phyloP scores from a whole-genome alignment of 179 eudicot species.

The Patellifolia procumbens region DNA sequence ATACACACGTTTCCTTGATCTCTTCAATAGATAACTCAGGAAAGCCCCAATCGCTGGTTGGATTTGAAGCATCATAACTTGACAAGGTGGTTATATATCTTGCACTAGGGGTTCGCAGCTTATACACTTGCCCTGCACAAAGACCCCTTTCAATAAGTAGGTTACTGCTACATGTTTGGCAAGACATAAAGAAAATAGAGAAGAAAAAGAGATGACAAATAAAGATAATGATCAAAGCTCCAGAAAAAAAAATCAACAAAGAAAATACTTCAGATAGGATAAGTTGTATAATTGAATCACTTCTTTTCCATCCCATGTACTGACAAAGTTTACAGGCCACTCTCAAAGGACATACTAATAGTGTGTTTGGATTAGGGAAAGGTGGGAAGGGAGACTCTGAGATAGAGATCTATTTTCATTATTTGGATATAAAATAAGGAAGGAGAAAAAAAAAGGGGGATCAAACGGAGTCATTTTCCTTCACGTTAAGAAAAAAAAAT shows the following conservation, averaged over 20 bases:
- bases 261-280: background rate
- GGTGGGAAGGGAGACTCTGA: no score
- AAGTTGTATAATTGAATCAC: background rate
- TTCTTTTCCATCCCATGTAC: background rate
- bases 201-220: background rate
- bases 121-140: constrained; percentile 74
- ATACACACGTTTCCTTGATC: constrained; percentile 30
- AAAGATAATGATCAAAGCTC: background rate
- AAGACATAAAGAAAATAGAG: background rate
- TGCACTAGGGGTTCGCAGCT: constrained; percentile 69
- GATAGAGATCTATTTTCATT: no score
- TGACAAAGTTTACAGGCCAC: background rate
- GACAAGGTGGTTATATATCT: constrained; percentile 61
- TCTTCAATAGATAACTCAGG: constrained; percentile 54
- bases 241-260: background rate
- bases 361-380: no score
- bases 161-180: background rate
- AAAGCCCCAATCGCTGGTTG: constrained; percentile 89
- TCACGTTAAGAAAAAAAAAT: no score
- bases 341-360: background rate
- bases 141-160: background rate
- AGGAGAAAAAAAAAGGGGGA: no score
- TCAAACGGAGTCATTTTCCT: no score
- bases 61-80: constrained; percentile 80
- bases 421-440: no score